Percentiles rank a stretch among this genome's conserved stretches.
Evolutionary conservation across 768 basidiomycete genomes (phyloP).

Genomic region (Termitomyces sp.): DNA sequence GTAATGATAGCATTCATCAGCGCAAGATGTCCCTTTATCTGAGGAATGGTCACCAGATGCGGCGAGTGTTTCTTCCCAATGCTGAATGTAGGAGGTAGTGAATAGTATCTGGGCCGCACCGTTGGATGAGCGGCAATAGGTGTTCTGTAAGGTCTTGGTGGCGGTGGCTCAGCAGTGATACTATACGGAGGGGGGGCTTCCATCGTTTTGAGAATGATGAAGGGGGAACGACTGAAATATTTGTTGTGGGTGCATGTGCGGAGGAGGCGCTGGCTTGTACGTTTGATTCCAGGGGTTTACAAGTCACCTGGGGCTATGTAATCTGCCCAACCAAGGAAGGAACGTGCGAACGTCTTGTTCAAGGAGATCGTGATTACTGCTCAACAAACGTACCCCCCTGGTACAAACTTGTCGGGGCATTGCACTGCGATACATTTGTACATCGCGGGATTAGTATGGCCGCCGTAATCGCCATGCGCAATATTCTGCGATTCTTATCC

Average conservation of each 20-base stretch:
- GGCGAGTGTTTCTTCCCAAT: constrained; percentile 3
- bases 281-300: too few species aligned
- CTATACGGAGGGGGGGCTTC: constrained; percentile 1
- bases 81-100: constrained; percentile 4
- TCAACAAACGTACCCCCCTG: too few species aligned
- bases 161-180: background rate
- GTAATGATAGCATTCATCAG: constrained; percentile 8
- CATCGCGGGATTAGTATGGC: too few species aligned
- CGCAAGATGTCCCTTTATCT: constrained; percentile 12
- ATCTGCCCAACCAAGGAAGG: background rate
- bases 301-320: background rate
- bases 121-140: background rate
- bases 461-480: too few species aligned
- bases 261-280: too few species aligned
- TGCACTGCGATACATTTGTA: too few species aligned
- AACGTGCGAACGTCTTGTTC: background rate
- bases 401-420: too few species aligned
- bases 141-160: background rate
- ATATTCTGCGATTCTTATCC: too few species aligned
- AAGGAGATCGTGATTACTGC: too few species aligned
- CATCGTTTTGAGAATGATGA: background rate
- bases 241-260: background rate
- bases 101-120: background rate
- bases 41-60: constrained; percentile 4
- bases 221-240: too few species aligned